These are phyloP conservation scores for Cyclotella baltica DNA, from an alignment of 108 stramenopile species.

Conservation along the genomic window DNA sequence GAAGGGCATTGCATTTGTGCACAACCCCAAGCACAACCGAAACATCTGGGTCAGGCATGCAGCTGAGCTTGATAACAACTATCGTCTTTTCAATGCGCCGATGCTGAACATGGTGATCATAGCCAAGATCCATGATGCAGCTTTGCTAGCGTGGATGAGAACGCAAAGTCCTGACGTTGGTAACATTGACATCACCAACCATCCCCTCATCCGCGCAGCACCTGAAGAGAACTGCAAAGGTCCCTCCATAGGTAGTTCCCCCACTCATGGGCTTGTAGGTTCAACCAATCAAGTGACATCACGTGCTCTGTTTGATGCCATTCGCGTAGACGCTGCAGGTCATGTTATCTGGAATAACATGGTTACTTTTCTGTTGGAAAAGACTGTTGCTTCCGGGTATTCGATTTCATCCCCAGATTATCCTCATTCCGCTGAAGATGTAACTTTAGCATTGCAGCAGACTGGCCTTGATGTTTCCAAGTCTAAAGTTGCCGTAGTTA, in stretches of 20 bases:
- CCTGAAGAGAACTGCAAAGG: too few relatives aligned
- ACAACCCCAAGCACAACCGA: not conserved
- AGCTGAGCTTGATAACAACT: not conserved
- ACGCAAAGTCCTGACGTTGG: not conserved
- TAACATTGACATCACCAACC: not conserved
- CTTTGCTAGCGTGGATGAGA: constrained; percentile 2
- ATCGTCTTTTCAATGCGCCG: constrained; percentile 2
- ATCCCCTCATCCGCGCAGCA: too few relatives aligned
- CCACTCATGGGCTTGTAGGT: too few relatives aligned
- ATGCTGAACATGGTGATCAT: constrained; percentile 1
- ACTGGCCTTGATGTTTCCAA: not conserved
- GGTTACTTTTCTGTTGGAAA: not conserved
- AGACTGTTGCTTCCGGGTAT: not conserved
- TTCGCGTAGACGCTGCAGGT: not conserved
- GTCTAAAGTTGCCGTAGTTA: not conserved
- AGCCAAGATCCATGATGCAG: not conserved
- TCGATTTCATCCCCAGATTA: not conserved
- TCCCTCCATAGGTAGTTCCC: too few relatives aligned
- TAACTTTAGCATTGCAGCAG: not conserved
- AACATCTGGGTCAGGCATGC: constrained; percentile 6
- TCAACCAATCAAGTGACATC: not conserved
- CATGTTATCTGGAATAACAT: not conserved
- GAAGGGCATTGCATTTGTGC: constrained; percentile 1
- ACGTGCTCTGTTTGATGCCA: not conserved
- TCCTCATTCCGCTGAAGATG: constrained; percentile 13